Conservation (phyloP, 768 basidiomycete species). For the Suillus discolor region DNA sequence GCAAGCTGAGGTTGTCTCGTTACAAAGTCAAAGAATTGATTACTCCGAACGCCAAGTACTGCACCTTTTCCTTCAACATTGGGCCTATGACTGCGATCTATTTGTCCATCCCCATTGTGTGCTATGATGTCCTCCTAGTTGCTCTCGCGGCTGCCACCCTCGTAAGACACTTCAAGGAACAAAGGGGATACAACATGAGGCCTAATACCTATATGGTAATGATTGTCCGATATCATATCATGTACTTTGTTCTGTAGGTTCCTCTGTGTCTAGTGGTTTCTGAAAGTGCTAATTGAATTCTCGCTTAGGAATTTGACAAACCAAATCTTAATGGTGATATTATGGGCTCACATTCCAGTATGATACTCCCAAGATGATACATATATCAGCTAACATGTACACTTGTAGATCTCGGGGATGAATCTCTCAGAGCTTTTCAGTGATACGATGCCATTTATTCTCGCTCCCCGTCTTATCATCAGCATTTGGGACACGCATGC, state of each 20-base stretch:
- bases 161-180: background rate
- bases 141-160: background rate
- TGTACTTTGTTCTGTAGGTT: conserved; percentile 2
- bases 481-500: conserved; percentile 5
- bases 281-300: background rate
- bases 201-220: background rate
- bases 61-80: background rate
- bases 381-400: background rate
- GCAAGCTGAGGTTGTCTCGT: background rate
- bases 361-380: background rate
- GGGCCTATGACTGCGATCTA: conserved; percentile 1
- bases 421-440: background rate
- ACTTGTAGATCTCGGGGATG: background rate
- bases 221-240: conserved; percentile 1
- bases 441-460: background rate
- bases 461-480: background rate
- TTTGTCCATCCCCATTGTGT: background rate
- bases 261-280: background rate
- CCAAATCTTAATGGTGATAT: background rate
- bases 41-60: background rate
- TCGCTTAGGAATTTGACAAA: background rate
- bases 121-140: background rate
- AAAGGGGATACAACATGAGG: background rate
- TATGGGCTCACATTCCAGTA: conserved; percentile 1
- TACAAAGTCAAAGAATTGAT: background rate